Base-by-base conservation (phyloP, 2,329 filamentous ascomycete genomes). In the Chalara sp. region DNA sequence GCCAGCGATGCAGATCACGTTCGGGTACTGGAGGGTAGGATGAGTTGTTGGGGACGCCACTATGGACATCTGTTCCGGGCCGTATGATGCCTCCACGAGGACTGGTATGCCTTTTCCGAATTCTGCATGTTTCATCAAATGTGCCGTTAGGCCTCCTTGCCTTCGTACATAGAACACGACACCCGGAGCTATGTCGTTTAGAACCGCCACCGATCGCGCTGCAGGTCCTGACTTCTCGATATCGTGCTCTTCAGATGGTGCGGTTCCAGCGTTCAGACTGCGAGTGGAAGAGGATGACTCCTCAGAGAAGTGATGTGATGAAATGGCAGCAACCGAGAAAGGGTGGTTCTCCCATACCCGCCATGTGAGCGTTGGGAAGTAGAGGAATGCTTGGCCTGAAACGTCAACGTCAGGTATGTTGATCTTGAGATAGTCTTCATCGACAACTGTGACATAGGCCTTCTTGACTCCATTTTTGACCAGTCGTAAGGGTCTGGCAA, bases 1-100 rank as follows among this genome's bases (percentile, higher is more conserved):
- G 13, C 75, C 74, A 1, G 63, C 70, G 32, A 76, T 65, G 48
- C 71, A 65, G 5, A 77, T 52, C 1, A 75, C 50, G 1, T 63
- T 54, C 46, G 70, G 66, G 47, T 61, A 65, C 1, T 44, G 52
- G 1, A 66, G 58, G 3, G 10, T 13, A 5, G 70, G 50, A 4
- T 54, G 45, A 0, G 45, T 30, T 8, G 59, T 59, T 1, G 58
- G 57, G 48, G 58, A 63, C 53, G 21, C 21, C 64, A 60, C 58
- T 74, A 73, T 1, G 68, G 63, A 5, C 68, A 67, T 44, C 72
- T 71, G 8, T 73, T 52, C 1, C 73, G 62, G 5, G 67, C 67
- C 12, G 67, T 60, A 21, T n/a, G 12, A 43, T 43, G 8, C 8
- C 4, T 21, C 8, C 0, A 72, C 52, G 0, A 51, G 56, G 6